Base-by-base conservation (phyloP, 345 rosid species). In the Syzygium oleosum region DNA sequence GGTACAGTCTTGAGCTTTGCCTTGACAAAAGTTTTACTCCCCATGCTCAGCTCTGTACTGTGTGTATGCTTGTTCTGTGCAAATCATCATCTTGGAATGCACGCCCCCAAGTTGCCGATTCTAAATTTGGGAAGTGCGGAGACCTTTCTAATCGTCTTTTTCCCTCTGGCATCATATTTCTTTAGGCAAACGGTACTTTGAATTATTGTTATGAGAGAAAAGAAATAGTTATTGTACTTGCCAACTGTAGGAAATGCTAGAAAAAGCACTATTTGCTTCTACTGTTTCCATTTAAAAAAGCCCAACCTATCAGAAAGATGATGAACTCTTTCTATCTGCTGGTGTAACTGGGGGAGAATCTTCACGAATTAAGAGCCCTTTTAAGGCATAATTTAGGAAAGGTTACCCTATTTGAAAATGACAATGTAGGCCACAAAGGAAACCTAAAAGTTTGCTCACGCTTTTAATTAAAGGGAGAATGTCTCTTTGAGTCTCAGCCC, bases 381-480 rank as follows among this genome's bases (percentile, higher is more conserved):
- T 86, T 63, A 88, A 85, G 85, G 88, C 91, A 90, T 88, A 85
- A 92, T 90, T 87, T 89, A 85, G 87, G 91, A 91, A 91, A 92
- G 61, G 90, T 89, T 91, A 87, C 93, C 92, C 93, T 88, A 91
- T 87, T 77, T 90, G 93, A 91, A 87, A 93, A 90, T 89, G 92
- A 91, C 88, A 90, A 83, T 93, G 95, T 90, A 92, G 93, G 93
- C 96, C 95, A 94, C 52, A 91, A 91, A 46, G 94, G 91, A 91
- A 94, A 95, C 96, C 94, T 87, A 87, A 93, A 91, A 90, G 94
- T 86, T 89, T 73, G 78, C 58, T 51, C 89, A 90, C 92, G 86
- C 92, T 73, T 73, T 73, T 73, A 73, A 56, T 86, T 87, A 90
- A 93, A 90, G 90, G 65, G 87, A 90, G 89, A 89, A 85, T 90